Conservation (phyloP, 495 filamentous ascomycete species). For the Penicillium nucicola region DNA sequence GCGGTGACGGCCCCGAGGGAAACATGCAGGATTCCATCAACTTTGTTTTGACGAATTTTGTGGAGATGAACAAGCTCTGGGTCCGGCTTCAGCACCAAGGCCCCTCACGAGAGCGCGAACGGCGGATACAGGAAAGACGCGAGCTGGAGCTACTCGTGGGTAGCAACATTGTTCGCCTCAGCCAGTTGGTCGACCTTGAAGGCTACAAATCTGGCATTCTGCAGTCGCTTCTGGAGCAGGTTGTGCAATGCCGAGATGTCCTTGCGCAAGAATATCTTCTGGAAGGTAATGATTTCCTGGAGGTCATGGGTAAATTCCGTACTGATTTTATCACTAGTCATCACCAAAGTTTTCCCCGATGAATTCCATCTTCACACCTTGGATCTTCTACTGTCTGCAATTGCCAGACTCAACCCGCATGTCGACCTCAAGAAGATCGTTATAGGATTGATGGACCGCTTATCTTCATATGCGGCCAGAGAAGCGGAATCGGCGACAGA, state of each 20-base stretch:
- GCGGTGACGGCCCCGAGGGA: constrained; percentile 85
- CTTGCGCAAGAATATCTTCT: constrained; percentile 95
- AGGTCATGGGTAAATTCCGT: not conserved
- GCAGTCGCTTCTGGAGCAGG: constrained; percentile 86
- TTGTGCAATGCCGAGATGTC: constrained; percentile 96
- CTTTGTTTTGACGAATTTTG: constrained; percentile 96
- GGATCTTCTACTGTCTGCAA: constrained; percentile 88
- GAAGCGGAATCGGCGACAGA: constrained; percentile 78
- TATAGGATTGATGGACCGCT: constrained; percentile 93
- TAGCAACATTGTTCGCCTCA: constrained; percentile 90
- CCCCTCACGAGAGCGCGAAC: constrained; percentile 89
- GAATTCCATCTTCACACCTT: constrained; percentile 97
- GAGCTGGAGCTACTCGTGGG: constrained; percentile 94
- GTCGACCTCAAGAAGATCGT: constrained; percentile 98
- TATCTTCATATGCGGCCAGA: constrained; percentile 87
- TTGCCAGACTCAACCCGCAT: constrained; percentile 86
- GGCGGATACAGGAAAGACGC: constrained; percentile 88
- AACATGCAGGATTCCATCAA: constrained; percentile 97
- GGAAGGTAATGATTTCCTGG: constrained; percentile 54
- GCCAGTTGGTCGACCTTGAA: constrained; percentile 92
- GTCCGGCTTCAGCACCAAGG: constrained; percentile 96
- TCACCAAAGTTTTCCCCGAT: constrained; percentile 98
- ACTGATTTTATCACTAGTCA: constrained; percentile 55
- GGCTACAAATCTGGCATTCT: constrained; percentile 89
- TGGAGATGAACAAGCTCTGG: constrained; percentile 99